Base-by-base conservation (phyloP, 345 rosid genomes). In the Sonneratia caseolaris region DNA sequence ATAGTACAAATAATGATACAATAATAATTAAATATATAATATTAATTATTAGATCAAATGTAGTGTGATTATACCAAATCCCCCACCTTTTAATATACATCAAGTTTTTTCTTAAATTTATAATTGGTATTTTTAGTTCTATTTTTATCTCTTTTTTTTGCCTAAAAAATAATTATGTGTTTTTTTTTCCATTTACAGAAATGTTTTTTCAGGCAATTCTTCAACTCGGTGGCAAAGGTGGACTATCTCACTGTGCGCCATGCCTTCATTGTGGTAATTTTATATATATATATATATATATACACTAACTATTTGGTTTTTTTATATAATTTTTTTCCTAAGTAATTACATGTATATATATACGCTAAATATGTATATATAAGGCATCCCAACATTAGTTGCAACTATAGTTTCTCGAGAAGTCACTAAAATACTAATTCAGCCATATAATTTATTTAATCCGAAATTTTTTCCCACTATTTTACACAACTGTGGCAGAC, bases 181-280 rank as follows among this genome's bases (percentile, higher is more conserved):
- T 19, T 65, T 7, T 37, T 21, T 53, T 42, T 42, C 32, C 32
- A 24, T 56, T 71, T 70, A 45, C 81, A 91, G 97, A 87, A 83
- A 84, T 91, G 91, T 75, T 91, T 91, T 80, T 88, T 89, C 78
- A 64, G 84, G 47, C 97, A 87, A 75, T 89, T 91, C 76, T 86
- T 77, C 74, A 73, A 68, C 22, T 89, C 97, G 0, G 91, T 91
- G 27, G 94, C 87, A 0, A 91, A 87, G 84, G 85, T 87, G 7
- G 97, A 91, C 74, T 91, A 89, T 66, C 84, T 88, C 51, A 91
- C 97, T 5, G 73, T 91, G 13, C 97, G 97, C 65, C 97, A 87
- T 61, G 94, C 91, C 24, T 91, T 91, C 84, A 76, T 91, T 38
- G 45, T 82, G 66, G 94, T 91, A 65, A 75, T 84, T 57, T 0